phyloP scores from a whole-genome alignment of 805 yeast genomes.

The Candida odintsovae region DNA sequence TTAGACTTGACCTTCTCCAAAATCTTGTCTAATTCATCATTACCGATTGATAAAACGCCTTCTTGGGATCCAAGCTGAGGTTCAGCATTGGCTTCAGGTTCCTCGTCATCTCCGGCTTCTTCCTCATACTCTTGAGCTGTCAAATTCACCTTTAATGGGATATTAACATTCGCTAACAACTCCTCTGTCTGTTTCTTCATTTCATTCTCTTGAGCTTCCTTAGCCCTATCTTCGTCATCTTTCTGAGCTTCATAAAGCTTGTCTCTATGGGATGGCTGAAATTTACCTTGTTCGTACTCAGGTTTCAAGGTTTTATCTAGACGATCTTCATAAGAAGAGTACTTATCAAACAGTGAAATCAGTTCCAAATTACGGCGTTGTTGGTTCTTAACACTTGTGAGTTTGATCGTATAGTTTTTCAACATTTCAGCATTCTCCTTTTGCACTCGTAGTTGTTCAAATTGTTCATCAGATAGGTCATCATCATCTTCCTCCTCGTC shows the following conservation, averaged over 20 bases:
- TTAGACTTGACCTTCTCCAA: constrained; percentile 27
- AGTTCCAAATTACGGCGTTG: constrained; percentile 15
- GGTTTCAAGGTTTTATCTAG: constrained; percentile 28
- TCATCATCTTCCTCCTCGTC: constrained; percentile 20
- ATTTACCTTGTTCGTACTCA: constrained; percentile 13
- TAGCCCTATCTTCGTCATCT: constrained; percentile 36
- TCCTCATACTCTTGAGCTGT: constrained; percentile 2
- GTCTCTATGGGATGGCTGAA: constrained; percentile 16
- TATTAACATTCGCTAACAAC: constrained; percentile 14
- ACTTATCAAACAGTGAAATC: constrained; percentile 17
- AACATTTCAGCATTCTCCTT: constrained; percentile 14
- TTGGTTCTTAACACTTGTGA: constrained; percentile 9
- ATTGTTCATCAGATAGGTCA: constrained; percentile 29
- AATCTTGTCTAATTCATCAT: constrained; percentile 11
- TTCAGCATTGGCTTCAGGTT: background rate
- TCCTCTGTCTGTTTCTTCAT: constrained; percentile 10
- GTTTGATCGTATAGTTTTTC: constrained; percentile 16
- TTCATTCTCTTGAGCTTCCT: constrained; percentile 25
- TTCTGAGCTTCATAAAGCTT: constrained; percentile 34
- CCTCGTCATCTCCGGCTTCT: constrained; percentile 10
- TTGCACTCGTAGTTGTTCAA: constrained; percentile 25
- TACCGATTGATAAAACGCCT: constrained; percentile 3
- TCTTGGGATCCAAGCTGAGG: background rate
- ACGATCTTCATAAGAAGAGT: constrained; percentile 31
- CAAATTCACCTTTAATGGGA: constrained; percentile 13